Percentiles rank a stretch among this genome's conserved stretches.
phyloP scores from a whole-genome alignment of 306 rosid species.

The Sicyos baderoa region DNA sequence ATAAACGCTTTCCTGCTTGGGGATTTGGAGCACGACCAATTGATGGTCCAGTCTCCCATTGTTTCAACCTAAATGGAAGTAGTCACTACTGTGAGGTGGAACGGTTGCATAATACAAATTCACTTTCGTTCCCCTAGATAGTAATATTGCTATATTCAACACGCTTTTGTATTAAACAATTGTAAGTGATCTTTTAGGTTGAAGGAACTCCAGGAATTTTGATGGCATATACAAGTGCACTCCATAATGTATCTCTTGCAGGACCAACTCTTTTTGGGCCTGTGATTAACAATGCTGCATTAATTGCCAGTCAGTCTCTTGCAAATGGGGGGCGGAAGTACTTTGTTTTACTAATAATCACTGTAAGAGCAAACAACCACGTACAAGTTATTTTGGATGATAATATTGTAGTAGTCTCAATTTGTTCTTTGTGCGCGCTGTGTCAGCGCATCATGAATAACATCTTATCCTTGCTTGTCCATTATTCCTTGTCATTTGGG shows the following conservation, averaged over 20 bases:
- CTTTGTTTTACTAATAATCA: slow-evolving; percentile 84
- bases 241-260: slow-evolving; percentile 92
- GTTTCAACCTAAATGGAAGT: slow-evolving; percentile 98
- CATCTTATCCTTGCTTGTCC: slow-evolving; percentile 1
- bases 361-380: slow-evolving; percentile 43
- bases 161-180: slow-evolving; percentile 16
- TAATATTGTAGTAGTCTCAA: neutral
- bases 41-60: slow-evolving; percentile 97
- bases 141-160: slow-evolving; percentile 15
- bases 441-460: neutral
- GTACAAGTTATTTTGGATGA: neutral
- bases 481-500: slow-evolving; percentile 18
- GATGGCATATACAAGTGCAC: slow-evolving; percentile 92
- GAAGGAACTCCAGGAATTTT: slow-evolving; percentile 97
- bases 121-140: slow-evolving; percentile 26
- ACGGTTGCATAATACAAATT: slow-evolving; percentile 23
- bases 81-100: slow-evolving; percentile 76
- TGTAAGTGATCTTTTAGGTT: slow-evolving; percentile 52
- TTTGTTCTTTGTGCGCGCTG: neutral
- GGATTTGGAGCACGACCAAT: slow-evolving; percentile 99
- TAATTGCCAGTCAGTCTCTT: slow-evolving; percentile 90
- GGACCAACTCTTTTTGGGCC: slow-evolving; percentile 99
- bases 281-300: slow-evolving; percentile 75
- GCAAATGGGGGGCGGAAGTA: slow-evolving; percentile 69
- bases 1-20: slow-evolving; percentile 95